A percentile compares a stretch with the other conserved stretches of the same genome.
Evolutionary conservation across 2,329 filamentous ascomycete species (phyloP).

Genomic region (Rhynchosporium agropyri): DNA sequence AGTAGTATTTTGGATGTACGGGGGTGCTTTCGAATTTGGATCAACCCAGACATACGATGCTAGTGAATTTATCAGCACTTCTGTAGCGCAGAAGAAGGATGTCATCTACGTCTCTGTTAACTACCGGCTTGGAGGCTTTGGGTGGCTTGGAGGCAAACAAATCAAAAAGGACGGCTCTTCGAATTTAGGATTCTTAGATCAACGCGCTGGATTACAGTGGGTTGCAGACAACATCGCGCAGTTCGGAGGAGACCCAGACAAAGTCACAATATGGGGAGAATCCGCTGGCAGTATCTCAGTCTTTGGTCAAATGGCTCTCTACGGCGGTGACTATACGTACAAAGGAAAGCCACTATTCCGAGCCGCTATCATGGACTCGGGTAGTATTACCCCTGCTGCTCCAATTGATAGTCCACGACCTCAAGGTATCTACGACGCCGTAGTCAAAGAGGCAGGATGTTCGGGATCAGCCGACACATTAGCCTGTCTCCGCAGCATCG

Average conservation of each 20-base stretch:
- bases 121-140: constrained; percentile 75
- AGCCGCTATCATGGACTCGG: constrained; percentile 77
- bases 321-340: constrained; percentile 72
- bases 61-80: constrained; percentile 49
- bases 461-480: constrained; percentile 57
- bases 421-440: constrained; percentile 64
- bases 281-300: constrained; percentile 70
- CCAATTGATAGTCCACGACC: constrained; percentile 67
- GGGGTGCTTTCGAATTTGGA: constrained; percentile 64
- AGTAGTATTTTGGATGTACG: constrained; percentile 72
- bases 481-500: constrained; percentile 63
- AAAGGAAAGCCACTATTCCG: constrained; percentile 76
- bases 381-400: constrained; percentile 62
- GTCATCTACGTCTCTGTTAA: constrained; percentile 78
- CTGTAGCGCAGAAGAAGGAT: constrained; percentile 56
- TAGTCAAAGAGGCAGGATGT: constrained; percentile 66
- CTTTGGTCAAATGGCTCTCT: constrained; percentile 74
- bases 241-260: constrained; percentile 65
- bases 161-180: constrained; percentile 66
- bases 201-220: constrained; percentile 74
- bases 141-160: constrained; percentile 71
- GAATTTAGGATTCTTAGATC: constrained; percentile 74
- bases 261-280: constrained; percentile 51
- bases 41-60: constrained; percentile 57
- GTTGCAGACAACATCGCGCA: constrained; percentile 74